A percentile compares a stretch with the other conserved stretches of the same genome.
Evolutionary conservation across 148 eudicot genomes (phyloP).

Genomic region (Amaranthus palmeri): DNA sequence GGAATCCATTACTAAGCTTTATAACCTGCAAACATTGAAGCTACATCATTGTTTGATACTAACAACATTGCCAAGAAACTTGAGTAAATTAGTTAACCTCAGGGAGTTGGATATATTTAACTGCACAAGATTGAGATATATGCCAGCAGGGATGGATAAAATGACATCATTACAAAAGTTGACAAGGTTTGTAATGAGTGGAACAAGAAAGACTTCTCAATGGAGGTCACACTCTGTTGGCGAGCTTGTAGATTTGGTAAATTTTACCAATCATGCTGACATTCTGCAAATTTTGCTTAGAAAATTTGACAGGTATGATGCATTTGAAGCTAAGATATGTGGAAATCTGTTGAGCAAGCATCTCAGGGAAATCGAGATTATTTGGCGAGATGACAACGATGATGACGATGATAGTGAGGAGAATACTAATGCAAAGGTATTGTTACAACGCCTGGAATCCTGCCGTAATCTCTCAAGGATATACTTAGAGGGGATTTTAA

Average conservation of each 20-base stretch:
- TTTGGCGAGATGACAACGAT: neutral
- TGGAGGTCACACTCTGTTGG: neutral
- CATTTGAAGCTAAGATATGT: too few relatives aligned
- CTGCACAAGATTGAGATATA: neutral
- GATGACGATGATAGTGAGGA: neutral
- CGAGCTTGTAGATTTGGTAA: neutral
- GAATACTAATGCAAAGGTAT: neutral
- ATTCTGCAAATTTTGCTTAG: too few relatives aligned
- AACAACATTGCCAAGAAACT: neutral
- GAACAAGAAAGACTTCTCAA: too few relatives aligned
- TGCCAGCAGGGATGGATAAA: neutral
- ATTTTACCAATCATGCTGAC: neutral
- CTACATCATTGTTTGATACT: neutral
- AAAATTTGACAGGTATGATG: too few relatives aligned
- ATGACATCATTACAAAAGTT: neutral
- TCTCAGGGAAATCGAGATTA: neutral
- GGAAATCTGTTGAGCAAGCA: too few relatives aligned
- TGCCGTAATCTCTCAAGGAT: neutral
- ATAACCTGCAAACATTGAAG: slow-evolving; percentile 1
- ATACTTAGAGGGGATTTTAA: too few relatives aligned
- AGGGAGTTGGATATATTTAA: neutral
- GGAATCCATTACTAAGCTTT: neutral
- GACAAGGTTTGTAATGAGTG: neutral
- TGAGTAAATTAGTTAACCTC: slow-evolving; percentile 6
- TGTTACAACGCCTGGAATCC: neutral